Base-by-base conservation (phyloP, 148 eudicot species). In the Fallopia convolvulus region DNA sequence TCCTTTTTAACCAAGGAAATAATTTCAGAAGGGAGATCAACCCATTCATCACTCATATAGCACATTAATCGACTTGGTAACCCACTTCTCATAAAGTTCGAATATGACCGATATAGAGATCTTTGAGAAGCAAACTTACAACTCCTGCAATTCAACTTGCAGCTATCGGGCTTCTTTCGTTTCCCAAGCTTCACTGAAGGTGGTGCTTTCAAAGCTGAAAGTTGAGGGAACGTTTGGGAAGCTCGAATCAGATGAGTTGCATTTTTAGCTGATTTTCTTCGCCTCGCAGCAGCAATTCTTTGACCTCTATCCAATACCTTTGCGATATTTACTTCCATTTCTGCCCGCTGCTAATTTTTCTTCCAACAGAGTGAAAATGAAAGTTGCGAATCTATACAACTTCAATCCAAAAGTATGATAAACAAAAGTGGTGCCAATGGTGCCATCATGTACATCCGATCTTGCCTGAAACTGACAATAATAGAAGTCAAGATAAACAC, bases 31-130 rank as follows among this genome's bases (percentile, higher is more conserved):
- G 90, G 86, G 61, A 88, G 86, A 86, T 93, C 97, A 74, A 50
- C 76, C 99, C 99, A 95, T 47, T 84, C 86, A 73, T 92, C 90
- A 76, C 85, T 88, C 70, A 87, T 82, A 75, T 84, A 90, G 80
- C 78, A 88, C 94, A 95, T 90, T 83, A 95, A 49, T 58, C 98
- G 97, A 32, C 88, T 77, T 14, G 97, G 94, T 66, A 81, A 74
- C 83, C 90, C 90, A 83, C 90, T 88, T 68, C 41, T 89, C 74
- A 76, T 84, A 50, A 89, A 88, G 79, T 95, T 95, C 20, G 87
- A 75, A 77, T 93, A 93, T 68, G 81, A 76, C 21, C 83, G 82
- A 23, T 85, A 84, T 42, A 85, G 74, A 47, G 87, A 81, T 80
- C 82, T 82, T 65, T 65, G 77, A 71, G 82, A 77, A 68, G 77